phyloP scores from a whole-genome alignment of 345 rosid species.

The Mercurialis annua region DNA sequence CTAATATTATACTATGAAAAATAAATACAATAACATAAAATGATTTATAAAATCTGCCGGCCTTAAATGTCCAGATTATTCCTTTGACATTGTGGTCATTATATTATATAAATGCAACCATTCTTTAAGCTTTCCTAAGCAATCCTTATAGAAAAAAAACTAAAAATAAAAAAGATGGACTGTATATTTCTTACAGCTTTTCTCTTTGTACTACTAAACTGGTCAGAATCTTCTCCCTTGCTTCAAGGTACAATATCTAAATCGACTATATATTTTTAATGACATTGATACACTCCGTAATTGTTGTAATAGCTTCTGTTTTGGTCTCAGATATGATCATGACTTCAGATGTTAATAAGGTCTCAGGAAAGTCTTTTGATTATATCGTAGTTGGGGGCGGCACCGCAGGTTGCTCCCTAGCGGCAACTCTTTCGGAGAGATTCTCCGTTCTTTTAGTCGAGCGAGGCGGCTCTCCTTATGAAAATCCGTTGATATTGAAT shows the following conservation, averaged over 20 bases:
- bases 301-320: too few species aligned
- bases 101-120: too few species aligned
- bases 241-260: conserved; percentile 42
- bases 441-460: conserved; percentile 62
- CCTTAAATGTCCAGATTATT: too few species aligned
- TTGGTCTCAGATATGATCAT: too few species aligned
- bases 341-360: conserved; percentile 52
- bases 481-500: conserved; percentile 46
- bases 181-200: conserved; percentile 21
- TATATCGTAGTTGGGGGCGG: conserved; percentile 72
- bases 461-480: conserved; percentile 63
- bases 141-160: too few species aligned
- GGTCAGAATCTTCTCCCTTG: conserved; percentile 13
- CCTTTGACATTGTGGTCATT: too few species aligned
- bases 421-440: conserved; percentile 58
- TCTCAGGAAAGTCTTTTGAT: conserved; percentile 68
- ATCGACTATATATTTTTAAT: conserved; percentile 46
- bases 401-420: conserved; percentile 65
- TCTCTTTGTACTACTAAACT: conserved; percentile 13
- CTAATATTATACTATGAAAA: too few species aligned
- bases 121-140: too few species aligned
- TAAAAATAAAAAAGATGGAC: too few species aligned
- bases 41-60: too few species aligned
- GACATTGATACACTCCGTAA: too few species aligned
- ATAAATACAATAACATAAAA: too few species aligned